phyloP scores from a whole-genome alignment of 495 filamentous ascomycete species.

The Halenospora varia region DNA sequence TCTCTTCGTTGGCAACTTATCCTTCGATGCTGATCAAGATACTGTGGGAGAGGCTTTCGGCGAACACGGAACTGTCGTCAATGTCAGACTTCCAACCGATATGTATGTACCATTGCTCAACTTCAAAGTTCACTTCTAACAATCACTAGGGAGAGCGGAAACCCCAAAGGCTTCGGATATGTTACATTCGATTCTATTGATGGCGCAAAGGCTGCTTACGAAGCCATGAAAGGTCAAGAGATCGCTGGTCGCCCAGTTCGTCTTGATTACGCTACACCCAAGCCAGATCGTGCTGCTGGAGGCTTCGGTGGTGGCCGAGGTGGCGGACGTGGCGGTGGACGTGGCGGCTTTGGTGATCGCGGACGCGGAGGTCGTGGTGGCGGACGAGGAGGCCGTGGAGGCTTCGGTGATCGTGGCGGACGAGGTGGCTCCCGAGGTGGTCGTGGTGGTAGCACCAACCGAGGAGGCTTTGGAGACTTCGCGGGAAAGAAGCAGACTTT shows the following conservation, averaged over 20 bases:
- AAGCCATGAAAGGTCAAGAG: slow-evolving; percentile 68
- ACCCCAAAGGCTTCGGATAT: slow-evolving; percentile 93
- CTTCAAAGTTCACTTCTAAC: slow-evolving; percentile 30
- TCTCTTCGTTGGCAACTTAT: slow-evolving; percentile 89
- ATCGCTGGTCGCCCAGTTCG: slow-evolving; percentile 78
- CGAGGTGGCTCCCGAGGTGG: slow-evolving; percentile 40
- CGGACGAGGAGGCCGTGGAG: slow-evolving; percentile 61
- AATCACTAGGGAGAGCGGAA: slow-evolving; percentile 64
- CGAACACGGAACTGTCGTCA: slow-evolving; percentile 62
- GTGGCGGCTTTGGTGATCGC: slow-evolving; percentile 46
- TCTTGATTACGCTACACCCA: slow-evolving; percentile 83
- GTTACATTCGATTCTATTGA: slow-evolving; percentile 80
- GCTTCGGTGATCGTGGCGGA: slow-evolving; percentile 57
- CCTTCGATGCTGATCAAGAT: slow-evolving; percentile 79
- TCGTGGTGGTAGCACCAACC: slow-evolving; percentile 58
- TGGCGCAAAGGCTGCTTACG: slow-evolving; percentile 75
- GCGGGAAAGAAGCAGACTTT: slow-evolving; percentile 92
- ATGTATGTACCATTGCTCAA: slow-evolving; percentile 39
- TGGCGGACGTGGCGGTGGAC: slow-evolving; percentile 44
- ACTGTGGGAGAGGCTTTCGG: slow-evolving; percentile 71
- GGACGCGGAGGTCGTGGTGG: slow-evolving; percentile 40
- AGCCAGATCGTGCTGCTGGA: slow-evolving; percentile 52
- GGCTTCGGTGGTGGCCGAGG: slow-evolving; percentile 47
- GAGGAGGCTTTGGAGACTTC: slow-evolving; percentile 78
- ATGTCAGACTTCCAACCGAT: slow-evolving; percentile 88